phyloP scores from a whole-genome alignment of 805 yeast species.

The Kodamaea kaohsiungensis region DNA sequence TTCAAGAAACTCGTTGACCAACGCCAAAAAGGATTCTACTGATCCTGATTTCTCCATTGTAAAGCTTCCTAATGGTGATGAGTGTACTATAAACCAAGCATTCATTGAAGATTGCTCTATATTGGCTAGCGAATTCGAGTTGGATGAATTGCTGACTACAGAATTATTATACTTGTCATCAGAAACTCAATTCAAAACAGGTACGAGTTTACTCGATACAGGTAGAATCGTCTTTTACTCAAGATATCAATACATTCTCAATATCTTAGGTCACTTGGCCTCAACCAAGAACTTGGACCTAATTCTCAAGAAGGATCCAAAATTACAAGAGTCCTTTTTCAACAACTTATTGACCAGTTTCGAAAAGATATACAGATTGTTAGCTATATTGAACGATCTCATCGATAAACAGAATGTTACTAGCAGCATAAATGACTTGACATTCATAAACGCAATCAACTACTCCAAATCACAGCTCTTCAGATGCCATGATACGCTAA shows the following conservation, averaged over 20 bases:
- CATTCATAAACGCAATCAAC: conserved; percentile 39
- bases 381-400: conserved; percentile 54
- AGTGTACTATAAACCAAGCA: conserved; percentile 61
- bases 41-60: conserved; percentile 19
- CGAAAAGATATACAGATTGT: conserved; percentile 54
- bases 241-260: conserved; percentile 73
- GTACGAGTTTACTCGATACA: conserved; percentile 52
- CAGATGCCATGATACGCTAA: conserved; percentile 68
- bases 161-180: conserved; percentile 59
- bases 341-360: conserved; percentile 55
- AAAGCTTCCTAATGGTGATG: conserved; percentile 57
- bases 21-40: conserved; percentile 17
- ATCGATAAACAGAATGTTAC: conserved; percentile 49
- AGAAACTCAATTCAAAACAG: conserved; percentile 40
- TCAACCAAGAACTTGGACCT: conserved; percentile 21
- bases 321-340: conserved; percentile 23
- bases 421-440: conserved; percentile 49
- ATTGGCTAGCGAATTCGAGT: conserved; percentile 47
- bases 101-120: conserved; percentile 64
- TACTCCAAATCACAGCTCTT: conserved; percentile 64
- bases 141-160: conserved; percentile 79
- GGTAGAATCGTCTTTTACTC: conserved; percentile 70
- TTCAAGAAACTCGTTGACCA: conserved; percentile 48
- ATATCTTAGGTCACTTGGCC: conserved; percentile 47
- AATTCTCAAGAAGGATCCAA: conserved; percentile 19